Evolutionary conservation across 2,329 filamentous ascomycete species (phyloP).

Genomic region (Clonostachys rosea): DNA sequence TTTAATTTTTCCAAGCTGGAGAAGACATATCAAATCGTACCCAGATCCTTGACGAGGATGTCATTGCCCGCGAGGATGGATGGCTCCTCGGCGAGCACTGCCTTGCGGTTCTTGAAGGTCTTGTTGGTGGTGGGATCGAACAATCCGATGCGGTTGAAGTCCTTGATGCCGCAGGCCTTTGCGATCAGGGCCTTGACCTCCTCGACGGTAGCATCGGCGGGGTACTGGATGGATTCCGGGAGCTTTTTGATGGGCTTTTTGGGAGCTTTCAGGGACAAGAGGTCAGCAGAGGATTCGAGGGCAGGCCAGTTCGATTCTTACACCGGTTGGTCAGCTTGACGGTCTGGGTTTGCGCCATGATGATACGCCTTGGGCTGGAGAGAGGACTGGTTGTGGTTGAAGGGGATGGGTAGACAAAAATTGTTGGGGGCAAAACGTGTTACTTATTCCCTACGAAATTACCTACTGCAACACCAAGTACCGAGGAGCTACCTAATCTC

Average conservation of each 20-base stretch:
- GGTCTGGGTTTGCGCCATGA: conserved; percentile 16
- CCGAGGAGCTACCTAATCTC: no score
- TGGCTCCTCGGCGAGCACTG: conserved; percentile 41
- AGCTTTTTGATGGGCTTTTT: conserved; percentile 49
- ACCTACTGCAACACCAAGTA: no score
- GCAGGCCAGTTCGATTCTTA: neutral
- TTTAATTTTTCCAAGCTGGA: neutral
- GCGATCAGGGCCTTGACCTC: conserved; percentile 54
- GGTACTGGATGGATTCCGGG: conserved; percentile 43
- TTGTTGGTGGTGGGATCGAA: conserved; percentile 57
- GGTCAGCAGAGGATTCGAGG: conserved; percentile 1
- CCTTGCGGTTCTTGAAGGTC: conserved; percentile 58
- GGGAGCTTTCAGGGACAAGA: conserved; percentile 25
- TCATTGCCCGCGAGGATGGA: conserved; percentile 44
- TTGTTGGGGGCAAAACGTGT: no score
- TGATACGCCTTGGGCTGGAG: neutral
- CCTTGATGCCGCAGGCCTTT: conserved; percentile 41
- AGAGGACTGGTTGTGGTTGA: no score
- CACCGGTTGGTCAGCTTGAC: conserved; percentile 33
- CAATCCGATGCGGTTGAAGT: conserved; percentile 59
- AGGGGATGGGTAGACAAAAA: no score
- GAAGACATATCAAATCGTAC: conserved; percentile 39
- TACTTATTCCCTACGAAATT: no score
- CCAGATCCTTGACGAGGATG: conserved; percentile 89
- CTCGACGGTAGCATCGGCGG: conserved; percentile 50